Conservation (phyloP, 441 rosid genomes). For the Gossypium aridum region DNA sequence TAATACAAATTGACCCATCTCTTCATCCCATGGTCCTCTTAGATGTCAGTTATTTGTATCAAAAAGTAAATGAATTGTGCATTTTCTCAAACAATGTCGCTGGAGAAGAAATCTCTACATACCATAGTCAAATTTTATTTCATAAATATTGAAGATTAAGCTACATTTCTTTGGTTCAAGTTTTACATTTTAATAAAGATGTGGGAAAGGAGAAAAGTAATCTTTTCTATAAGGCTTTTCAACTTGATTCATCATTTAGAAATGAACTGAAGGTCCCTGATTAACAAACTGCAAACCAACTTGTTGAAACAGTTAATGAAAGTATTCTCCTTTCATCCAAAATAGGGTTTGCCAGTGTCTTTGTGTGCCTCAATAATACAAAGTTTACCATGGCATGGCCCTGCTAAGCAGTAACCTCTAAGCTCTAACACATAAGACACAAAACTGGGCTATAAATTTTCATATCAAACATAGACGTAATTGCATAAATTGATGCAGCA, state of each 20-base stretch:
- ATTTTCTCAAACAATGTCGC: not conserved
- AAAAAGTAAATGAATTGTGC: not conserved
- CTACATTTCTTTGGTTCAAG: not conserved
- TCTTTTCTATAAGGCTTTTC: not conserved
- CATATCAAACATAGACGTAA: not conserved
- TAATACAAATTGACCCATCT: constrained; percentile 3
- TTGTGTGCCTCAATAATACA: not conserved
- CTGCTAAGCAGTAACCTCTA: not conserved
- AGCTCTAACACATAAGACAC: not conserved
- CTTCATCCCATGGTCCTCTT: not conserved
- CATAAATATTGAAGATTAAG: not conserved
- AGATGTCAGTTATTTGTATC: not conserved
- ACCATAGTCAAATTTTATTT: not conserved
- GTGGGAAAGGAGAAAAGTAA: not conserved
- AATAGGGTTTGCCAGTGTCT: not conserved
- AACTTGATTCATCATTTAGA: constrained; percentile 1
- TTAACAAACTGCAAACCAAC: not conserved
- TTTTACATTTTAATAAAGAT: not conserved
- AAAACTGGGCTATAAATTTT: not conserved
- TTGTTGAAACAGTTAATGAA: constrained; percentile 3
- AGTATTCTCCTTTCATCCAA: not conserved
- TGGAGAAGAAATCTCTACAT: not conserved
- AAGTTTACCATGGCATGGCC: not conserved
- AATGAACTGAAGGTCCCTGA: not conserved
- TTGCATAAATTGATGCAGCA: constrained; percentile 5